These are phyloP conservation scores for Penicillium sp. DNA, from an alignment of 2,329 filamentous ascomycete species.

Conservation along the genomic window DNA sequence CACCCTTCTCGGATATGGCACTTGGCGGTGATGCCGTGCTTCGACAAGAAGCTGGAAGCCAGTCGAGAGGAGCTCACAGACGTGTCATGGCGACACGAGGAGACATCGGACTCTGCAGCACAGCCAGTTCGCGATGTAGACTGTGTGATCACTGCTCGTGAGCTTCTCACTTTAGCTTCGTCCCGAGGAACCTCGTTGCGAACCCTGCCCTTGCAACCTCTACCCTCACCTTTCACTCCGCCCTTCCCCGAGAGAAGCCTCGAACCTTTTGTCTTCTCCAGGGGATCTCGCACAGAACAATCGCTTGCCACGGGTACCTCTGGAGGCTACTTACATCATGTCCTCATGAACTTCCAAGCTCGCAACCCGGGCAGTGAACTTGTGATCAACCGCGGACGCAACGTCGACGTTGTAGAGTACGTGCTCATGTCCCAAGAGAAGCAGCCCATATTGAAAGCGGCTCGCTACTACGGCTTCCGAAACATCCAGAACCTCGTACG, in stretches of 20 bases:
- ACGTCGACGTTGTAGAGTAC: constrained; percentile 88
- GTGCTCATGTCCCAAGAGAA: constrained; percentile 57
- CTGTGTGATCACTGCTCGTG: constrained; percentile 95
- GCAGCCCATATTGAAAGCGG: constrained; percentile 67
- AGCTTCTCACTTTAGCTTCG: constrained; percentile 83
- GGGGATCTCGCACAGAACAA: constrained; percentile 37
- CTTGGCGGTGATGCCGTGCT: constrained; percentile 94
- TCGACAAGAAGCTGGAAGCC: constrained; percentile 97
- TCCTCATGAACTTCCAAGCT: constrained; percentile 70
- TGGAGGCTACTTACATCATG: constrained; percentile 82
- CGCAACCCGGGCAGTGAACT: constrained; percentile 69
- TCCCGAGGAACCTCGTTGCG: constrained; percentile 76
- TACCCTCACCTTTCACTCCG: constrained; percentile 46
- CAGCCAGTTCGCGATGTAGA: constrained; percentile 76
- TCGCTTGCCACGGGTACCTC: constrained; percentile 67
- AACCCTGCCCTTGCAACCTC: constrained; percentile 58
- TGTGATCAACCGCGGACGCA: constrained; percentile 70
- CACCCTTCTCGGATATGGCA: constrained; percentile 84
- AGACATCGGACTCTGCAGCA: constrained; percentile 38
- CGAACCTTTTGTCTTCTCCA: constrained; percentile 69
- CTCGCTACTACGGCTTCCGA: constrained; percentile 93
- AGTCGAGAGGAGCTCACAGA: constrained; percentile 89
- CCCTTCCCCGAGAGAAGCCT: constrained; percentile 71
- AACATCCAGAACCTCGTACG: constrained; percentile 98
- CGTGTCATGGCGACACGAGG: constrained; percentile 57